Percentiles rank a stretch among this genome's conserved stretches.
These are phyloP conservation scores for Fusarium succisae DNA, from an alignment of 2,329 filamentous ascomycete genomes.

Conservation along the genomic window DNA sequence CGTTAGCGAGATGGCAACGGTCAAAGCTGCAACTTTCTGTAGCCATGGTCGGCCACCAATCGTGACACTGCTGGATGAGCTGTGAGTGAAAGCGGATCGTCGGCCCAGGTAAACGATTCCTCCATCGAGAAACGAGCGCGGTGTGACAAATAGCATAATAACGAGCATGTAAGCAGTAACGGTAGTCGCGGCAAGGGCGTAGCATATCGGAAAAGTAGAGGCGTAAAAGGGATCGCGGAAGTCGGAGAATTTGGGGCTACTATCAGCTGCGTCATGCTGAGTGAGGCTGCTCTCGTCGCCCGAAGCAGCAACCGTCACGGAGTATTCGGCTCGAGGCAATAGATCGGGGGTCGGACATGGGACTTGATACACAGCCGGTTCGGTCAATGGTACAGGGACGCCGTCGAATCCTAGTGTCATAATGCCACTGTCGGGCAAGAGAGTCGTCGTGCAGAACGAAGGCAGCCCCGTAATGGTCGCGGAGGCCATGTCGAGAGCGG, in stretches of 20 bases:
- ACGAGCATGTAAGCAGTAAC: slow-evolving; percentile 92
- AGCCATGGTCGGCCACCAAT: slow-evolving; percentile 94
- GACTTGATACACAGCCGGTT: slow-evolving; percentile 64
- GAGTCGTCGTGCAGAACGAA: slow-evolving; percentile 52
- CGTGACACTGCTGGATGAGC: slow-evolving; percentile 79
- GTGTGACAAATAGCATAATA: slow-evolving; percentile 92
- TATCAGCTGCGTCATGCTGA: slow-evolving; percentile 43
- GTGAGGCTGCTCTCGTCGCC: slow-evolving; percentile 50
- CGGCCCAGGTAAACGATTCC: slow-evolving; percentile 83
- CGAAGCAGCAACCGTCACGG: slow-evolving; percentile 52
- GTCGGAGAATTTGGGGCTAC: slow-evolving; percentile 63
- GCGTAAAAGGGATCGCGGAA: slow-evolving; percentile 90
- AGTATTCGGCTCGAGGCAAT: slow-evolving; percentile 31
- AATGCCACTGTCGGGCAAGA: slow-evolving; percentile 56
- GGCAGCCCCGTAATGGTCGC: slow-evolving; percentile 45
- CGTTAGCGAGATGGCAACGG: slow-evolving; percentile 84
- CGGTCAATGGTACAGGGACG: slow-evolving; percentile 64
- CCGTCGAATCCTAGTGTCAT: slow-evolving; percentile 62
- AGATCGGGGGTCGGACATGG: slow-evolving; percentile 44
- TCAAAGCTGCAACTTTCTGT: slow-evolving; percentile 81
- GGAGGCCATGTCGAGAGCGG: slow-evolving; percentile 30
- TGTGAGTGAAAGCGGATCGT: slow-evolving; percentile 86
- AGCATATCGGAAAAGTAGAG: slow-evolving; percentile 91
- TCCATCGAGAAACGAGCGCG: slow-evolving; percentile 90
- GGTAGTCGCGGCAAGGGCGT: slow-evolving; percentile 90